These are phyloP conservation scores for Podosphaera xanthii DNA, from an alignment of 2,329 filamentous ascomycete genomes.

Conservation along the genomic window DNA sequence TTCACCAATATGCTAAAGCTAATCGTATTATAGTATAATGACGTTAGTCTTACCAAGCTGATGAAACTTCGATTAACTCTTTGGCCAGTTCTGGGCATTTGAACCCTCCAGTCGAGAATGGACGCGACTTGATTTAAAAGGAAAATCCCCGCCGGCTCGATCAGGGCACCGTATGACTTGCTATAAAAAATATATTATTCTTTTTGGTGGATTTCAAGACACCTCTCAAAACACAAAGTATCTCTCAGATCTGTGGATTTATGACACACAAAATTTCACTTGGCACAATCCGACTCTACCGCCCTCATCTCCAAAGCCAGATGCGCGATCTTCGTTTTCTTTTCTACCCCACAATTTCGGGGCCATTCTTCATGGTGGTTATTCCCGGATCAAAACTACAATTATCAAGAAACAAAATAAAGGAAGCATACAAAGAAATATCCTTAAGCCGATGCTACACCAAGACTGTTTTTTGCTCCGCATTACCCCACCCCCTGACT, in stretches of 20 bases:
- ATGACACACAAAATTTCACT: constrained; percentile 67
- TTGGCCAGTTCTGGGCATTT: constrained; percentile 56
- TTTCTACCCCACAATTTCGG: constrained; percentile 77
- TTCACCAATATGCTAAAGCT: neutral
- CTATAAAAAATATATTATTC: constrained; percentile 87
- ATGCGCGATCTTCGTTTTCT: constrained; percentile 77
- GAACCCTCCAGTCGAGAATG: constrained; percentile 72
- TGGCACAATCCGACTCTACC: constrained; percentile 64
- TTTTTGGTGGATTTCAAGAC: constrained; percentile 95
- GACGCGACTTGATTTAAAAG: constrained; percentile 62
- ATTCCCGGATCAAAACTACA: constrained; percentile 68
- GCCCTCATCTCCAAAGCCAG: constrained; percentile 63
- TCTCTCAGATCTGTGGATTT: constrained; percentile 81
- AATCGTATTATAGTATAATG: constrained; percentile 40
- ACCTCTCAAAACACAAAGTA: constrained; percentile 91
- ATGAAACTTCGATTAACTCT: constrained; percentile 1
- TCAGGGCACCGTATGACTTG: constrained; percentile 92
- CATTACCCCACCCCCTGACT: constrained; percentile 51
- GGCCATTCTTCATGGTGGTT: constrained; percentile 78
- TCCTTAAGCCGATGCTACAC: constrained; percentile 71
- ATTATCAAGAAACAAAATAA: constrained; percentile 39
- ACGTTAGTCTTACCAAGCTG: constrained; percentile 19
- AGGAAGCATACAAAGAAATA: constrained; percentile 38
- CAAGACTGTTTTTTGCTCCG: constrained; percentile 88
- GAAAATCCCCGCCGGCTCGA: constrained; percentile 59